Conservation (phyloP, 306 rosid species). For the Prunus campanulata region DNA sequence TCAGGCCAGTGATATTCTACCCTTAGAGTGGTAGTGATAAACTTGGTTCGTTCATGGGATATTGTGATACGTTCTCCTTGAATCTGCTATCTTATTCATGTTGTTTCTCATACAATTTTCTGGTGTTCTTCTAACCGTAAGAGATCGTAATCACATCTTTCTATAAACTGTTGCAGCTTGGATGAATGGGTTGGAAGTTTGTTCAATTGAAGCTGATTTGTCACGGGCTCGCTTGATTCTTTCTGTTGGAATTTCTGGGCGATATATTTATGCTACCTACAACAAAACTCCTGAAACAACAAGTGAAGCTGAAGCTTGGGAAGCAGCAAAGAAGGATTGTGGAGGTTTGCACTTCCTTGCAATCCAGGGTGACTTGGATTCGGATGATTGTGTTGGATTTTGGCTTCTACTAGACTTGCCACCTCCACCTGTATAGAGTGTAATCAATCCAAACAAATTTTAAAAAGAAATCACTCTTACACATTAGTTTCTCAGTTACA, state of each 20-base stretch:
- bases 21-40: too few species aligned
- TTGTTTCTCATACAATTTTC: not conserved
- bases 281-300: conserved; percentile 62
- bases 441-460: not conserved
- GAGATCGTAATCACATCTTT: not conserved
- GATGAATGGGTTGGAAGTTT: conserved; percentile 86
- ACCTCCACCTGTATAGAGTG: conserved; percentile 74
- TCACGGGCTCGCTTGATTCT: conserved; percentile 63
- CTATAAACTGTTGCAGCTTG: conserved; percentile 52
- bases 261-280: conserved; percentile 79
- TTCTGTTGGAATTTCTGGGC: conserved; percentile 73
- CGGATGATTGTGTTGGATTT: conserved; percentile 84
- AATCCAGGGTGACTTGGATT: conserved; percentile 76
- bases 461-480: not conserved
- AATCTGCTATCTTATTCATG: not conserved
- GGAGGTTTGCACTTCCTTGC: conserved; percentile 99
- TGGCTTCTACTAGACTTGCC: conserved; percentile 98
- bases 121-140: not conserved
- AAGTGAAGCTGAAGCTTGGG: conserved; percentile 94
- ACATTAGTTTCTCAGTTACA: conserved; percentile 4
- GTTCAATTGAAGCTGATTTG: conserved; percentile 61
- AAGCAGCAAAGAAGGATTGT: conserved; percentile 82
- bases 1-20: not conserved
- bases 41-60: not conserved
- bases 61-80: not conserved